Percentiles rank a stretch among this genome's conserved stretches.
Conservation (phyloP, 1,284 basidiomycete genomes). For the Ceratobasidium sp. region DNA sequence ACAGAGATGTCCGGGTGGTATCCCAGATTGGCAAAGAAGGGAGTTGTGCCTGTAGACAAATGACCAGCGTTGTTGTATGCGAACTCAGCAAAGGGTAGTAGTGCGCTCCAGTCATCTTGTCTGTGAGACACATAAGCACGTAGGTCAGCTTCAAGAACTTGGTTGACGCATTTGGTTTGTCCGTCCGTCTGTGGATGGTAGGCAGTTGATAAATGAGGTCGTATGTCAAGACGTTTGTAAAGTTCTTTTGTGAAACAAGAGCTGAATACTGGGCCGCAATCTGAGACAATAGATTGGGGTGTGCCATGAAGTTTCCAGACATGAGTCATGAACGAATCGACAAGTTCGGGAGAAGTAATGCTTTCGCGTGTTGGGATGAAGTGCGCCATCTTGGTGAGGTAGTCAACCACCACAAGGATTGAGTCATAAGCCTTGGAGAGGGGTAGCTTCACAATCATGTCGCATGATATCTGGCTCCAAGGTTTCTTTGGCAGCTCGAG, state of each 20-base stretch:
- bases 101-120: slow-evolving; percentile 50
- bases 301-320: slow-evolving; percentile 47
- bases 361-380: slow-evolving; percentile 33
- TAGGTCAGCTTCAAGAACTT: slow-evolving; percentile 52
- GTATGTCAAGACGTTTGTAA: slow-evolving; percentile 37
- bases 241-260: slow-evolving; percentile 50
- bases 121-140: slow-evolving; percentile 45
- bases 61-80: slow-evolving; percentile 46
- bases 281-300: slow-evolving; percentile 50
- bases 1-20: too few relatives aligned
- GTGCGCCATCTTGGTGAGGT: slow-evolving; percentile 55
- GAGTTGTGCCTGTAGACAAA: slow-evolving; percentile 48
- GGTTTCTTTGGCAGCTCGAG: slow-evolving; percentile 54
- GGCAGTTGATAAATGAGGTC: slow-evolving; percentile 51
- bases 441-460: slow-evolving; percentile 58
- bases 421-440: slow-evolving; percentile 53
- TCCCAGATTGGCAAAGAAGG: slow-evolving; percentile 48
- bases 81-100: slow-evolving; percentile 50
- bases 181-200: slow-evolving; percentile 57
- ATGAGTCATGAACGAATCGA: neutral
- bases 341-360: neutral
- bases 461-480: slow-evolving; percentile 59
- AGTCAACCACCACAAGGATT: slow-evolving; percentile 57
- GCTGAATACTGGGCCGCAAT: slow-evolving; percentile 53
- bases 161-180: slow-evolving; percentile 56